Evolutionary conservation across 768 basidiomycete species (phyloP).

Genomic region (Serendipita sp.): DNA sequence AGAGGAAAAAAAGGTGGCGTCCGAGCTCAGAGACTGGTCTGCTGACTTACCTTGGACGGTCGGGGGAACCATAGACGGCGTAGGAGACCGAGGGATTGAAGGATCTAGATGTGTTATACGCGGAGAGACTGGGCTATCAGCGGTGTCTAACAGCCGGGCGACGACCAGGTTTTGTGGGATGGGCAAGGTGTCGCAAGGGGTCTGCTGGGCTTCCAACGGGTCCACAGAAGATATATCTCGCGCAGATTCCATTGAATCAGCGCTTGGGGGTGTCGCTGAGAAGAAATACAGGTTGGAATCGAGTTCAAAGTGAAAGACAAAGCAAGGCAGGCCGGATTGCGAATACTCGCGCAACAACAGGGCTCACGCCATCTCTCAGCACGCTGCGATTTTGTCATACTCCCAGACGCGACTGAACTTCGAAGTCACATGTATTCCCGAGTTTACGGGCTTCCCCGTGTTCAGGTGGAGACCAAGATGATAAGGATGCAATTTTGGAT

Average conservation of each 20-base stretch:
- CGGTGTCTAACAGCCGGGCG: neutral
- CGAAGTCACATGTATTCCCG: no score
- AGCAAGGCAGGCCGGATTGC: neutral
- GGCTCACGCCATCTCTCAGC: no score
- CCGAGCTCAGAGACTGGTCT: neutral
- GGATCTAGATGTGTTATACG: neutral
- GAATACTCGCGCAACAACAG: neutral
- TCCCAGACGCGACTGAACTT: neutral
- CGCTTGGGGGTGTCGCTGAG: neutral
- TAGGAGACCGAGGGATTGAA: constrained; percentile 5
- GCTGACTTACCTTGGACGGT: neutral
- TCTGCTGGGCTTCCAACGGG: neutral
- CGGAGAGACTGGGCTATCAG: neutral
- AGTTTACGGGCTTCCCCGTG: no score
- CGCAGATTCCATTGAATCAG: constrained; percentile 3
- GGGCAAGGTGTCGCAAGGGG: constrained; percentile 55
- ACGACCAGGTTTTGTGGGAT: constrained; percentile 28
- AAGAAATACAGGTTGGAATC: neutral
- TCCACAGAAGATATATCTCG: neutral
- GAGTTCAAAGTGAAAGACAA: neutral
- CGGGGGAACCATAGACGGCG: neutral
- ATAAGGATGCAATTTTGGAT: no score
- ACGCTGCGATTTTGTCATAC: neutral
- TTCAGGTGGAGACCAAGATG: no score
- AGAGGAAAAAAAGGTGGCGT: neutral